Evolutionary conservation across 2,329 filamentous ascomycete genomes (phyloP).

Genomic region (Tolypocladium pustulatum): DNA sequence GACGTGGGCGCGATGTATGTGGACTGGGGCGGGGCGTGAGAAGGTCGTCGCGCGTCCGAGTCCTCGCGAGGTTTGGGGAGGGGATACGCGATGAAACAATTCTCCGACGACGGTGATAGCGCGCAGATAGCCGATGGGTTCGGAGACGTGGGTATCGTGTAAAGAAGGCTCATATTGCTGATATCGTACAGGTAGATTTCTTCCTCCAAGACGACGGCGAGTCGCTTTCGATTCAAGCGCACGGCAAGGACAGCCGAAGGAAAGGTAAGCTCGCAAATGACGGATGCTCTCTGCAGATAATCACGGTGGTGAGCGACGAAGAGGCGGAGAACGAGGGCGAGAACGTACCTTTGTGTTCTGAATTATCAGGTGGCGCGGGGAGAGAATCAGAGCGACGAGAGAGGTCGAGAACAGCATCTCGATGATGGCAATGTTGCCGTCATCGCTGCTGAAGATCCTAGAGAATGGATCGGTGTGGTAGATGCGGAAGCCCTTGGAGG

Average conservation of each 20-base stretch:
- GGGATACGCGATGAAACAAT: conserved; percentile 92
- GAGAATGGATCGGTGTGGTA: conserved; percentile 95
- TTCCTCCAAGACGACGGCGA: conserved; percentile 89
- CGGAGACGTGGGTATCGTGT: conserved; percentile 86
- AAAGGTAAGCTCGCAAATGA: conserved; percentile 98
- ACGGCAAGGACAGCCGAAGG: conserved; percentile 93
- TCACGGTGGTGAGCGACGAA: not conserved
- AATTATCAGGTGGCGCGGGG: conserved; percentile 84
- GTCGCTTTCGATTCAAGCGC: conserved; percentile 83
- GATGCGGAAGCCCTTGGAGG: conserved; percentile 87
- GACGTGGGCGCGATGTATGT: conserved; percentile 75
- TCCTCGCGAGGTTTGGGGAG: conserved; percentile 64
- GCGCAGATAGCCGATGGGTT: conserved; percentile 89
- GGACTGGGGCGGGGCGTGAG: conserved; percentile 74
- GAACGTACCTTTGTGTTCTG: conserved; percentile 83
- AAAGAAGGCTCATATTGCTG: conserved; percentile 91
- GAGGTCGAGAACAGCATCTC: conserved; percentile 99
- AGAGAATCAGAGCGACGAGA: conserved; percentile 84
- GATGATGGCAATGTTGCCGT: conserved; percentile 89
- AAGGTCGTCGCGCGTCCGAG: conserved; percentile 47
- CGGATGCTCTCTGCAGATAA: conserved; percentile 47
- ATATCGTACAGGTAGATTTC: conserved; percentile 99
- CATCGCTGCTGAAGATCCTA: conserved; percentile 88
- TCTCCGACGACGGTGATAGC: conserved; percentile 86
- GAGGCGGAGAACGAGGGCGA: not conserved